These are phyloP conservation scores for Aureobasidium sp. DNA, from an alignment of 2,329 filamentous ascomycete species.

Conservation along the genomic window DNA sequence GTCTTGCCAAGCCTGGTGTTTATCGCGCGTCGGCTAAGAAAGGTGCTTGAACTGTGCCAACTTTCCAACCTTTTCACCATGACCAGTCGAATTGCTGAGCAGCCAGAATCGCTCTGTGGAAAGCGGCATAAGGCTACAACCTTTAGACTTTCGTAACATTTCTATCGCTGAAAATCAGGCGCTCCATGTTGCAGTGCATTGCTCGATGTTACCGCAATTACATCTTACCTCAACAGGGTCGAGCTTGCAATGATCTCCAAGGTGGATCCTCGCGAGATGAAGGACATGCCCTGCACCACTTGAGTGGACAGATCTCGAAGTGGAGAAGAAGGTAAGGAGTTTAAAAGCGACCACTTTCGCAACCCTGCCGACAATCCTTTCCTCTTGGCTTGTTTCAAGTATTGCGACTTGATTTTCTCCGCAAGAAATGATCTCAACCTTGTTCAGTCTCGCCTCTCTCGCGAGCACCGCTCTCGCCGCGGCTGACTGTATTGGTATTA, in stretches of 20 bases:
- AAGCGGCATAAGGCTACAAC: not conserved
- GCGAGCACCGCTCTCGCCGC: not conserved
- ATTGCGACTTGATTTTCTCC: not conserved
- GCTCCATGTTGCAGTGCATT: not conserved
- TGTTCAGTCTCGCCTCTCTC: not conserved
- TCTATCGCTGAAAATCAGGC: not conserved
- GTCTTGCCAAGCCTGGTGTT: not conserved
- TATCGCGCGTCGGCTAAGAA: not conserved
- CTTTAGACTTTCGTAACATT: no score
- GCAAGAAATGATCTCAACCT: slow-evolving; percentile 1
- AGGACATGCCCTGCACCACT: not conserved
- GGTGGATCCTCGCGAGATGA: slow-evolving; percentile 8
- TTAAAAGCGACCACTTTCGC: not conserved
- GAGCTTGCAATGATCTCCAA: not conserved
- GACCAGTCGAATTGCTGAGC: not conserved
- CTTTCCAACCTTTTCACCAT: not conserved
- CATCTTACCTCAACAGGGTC: not conserved
- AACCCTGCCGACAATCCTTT: not conserved
- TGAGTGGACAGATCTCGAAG: not conserved
- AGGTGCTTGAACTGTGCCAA: not conserved
- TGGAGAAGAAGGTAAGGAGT: not conserved
- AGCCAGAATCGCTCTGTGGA: not conserved
- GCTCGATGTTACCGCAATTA: not conserved
- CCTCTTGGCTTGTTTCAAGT: slow-evolving; percentile 10
- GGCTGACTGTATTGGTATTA: slow-evolving; percentile 4